Evolutionary conservation across 306 rosid species (phyloP), one percentile per base, ranked within the genome.

Genomic region (Betula pendula): DNA sequence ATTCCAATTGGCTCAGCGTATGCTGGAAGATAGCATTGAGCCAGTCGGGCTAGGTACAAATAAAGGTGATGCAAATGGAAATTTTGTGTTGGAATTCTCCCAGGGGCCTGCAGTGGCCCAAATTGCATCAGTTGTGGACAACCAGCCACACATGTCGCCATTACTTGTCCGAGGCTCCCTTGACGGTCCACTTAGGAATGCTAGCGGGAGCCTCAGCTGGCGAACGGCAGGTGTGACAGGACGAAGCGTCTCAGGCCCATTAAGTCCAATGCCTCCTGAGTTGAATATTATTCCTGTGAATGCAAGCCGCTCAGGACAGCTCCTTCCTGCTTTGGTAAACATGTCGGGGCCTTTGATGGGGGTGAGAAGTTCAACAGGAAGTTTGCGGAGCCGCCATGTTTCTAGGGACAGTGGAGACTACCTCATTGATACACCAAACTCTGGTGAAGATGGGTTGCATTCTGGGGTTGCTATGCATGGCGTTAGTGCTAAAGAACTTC

Each of bases 261-360:
- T 96, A 80, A 93, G 96, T 76, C 98, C 99, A 65, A 91, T 92
- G 97, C 97, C 99, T 83, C 98, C 94, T 2, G 99, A 96, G 87
- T 47, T 96, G 87, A 96, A 85, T 76, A 60, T 96, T 78, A 93
- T 86, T 82, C 97, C 99, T 67, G 97, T 87, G 80, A 93, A 83
- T 75, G 65, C 97, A 76, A 98, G 89, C 29, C 90, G 99, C 74
- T 96, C 98, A 13, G 98, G 99, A 47, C 98, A 96, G 90, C 96
- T 92, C 68, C 93, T 92, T 82, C 99, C 99, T 45, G 75, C 93
- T 60, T 77, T 96, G 82, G 99, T 96, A 53, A 96, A 91, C 83
- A 93, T 96, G 99, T 93, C 99, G 12, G 99, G 99, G 49, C 99
- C 99, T 56, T 88, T 96, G 77, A 96, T 92, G 93, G 99, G 99